phyloP scores from a whole-genome alignment of 176 grass and related monocot genomes.

The Puccinellia tenuiflora region DNA sequence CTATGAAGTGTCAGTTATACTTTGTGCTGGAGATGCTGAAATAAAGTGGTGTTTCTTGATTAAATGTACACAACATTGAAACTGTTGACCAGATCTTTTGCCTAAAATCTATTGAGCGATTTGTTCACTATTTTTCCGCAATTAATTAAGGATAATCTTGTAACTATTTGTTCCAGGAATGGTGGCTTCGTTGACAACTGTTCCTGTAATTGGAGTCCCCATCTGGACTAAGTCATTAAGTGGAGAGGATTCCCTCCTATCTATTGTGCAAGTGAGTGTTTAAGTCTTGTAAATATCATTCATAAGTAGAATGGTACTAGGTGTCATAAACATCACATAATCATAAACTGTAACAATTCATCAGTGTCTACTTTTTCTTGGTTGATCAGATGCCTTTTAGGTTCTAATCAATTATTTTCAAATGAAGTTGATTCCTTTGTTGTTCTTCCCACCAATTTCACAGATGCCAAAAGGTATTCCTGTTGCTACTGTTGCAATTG shows the following conservation, averaged over 20 bases:
- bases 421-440: background rate
- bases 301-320: background rate
- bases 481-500: slow-evolving; percentile 68
- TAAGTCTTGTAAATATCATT: slow-evolving; percentile 4
- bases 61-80: background rate
- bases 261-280: slow-evolving; percentile 76
- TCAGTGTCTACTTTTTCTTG: background rate
- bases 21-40: background rate
- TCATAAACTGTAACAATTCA: background rate
- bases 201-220: slow-evolving; percentile 84
- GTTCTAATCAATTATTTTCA: background rate
- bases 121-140: background rate
- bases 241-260: slow-evolving; percentile 87
- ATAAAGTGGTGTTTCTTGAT: background rate
- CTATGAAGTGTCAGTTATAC: background rate
- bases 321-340: background rate
- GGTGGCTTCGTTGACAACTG: slow-evolving; percentile 71
- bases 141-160: background rate
- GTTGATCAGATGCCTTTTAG: background rate
- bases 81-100: background rate
- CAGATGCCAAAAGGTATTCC: slow-evolving; percentile 97
- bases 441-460: slow-evolving; percentile 9
- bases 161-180: slow-evolving; percentile 53
- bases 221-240: slow-evolving; percentile 51
- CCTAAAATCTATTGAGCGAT: background rate